Conservation (phyloP, 1,139 yeast species). For the Scheffersomyces quercinus region DNA sequence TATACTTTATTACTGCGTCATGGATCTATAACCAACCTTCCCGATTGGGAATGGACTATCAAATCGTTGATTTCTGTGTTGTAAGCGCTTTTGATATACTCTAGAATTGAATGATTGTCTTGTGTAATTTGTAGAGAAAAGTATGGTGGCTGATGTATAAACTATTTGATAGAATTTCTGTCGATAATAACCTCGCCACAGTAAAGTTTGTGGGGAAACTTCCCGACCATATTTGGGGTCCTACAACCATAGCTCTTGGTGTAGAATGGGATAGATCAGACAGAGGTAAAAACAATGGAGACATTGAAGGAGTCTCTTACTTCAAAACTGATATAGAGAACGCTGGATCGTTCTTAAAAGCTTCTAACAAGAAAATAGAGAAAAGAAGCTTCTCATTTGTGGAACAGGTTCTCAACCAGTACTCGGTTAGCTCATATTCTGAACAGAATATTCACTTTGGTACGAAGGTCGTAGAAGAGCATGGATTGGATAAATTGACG, state of each 20-base stretch:
- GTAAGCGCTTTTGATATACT: too few relatives aligned
- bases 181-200: conserved; percentile 50
- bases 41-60: too few relatives aligned
- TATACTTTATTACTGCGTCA: too few relatives aligned
- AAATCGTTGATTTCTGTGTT: too few relatives aligned
- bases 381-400: conserved; percentile 33
- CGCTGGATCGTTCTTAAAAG: conserved; percentile 71
- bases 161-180: conserved; percentile 3
- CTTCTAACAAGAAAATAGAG: conserved; percentile 28
- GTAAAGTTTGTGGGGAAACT: conserved; percentile 61
- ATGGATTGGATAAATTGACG: conserved; percentile 63
- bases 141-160: too few relatives aligned
- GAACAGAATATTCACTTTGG: conserved; percentile 44
- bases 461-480: conserved; percentile 55
- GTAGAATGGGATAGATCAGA: conserved; percentile 80
- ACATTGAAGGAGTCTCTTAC: conserved; percentile 59
- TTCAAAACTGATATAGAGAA: conserved; percentile 40
- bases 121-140: too few relatives aligned
- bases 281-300: conserved; percentile 82
- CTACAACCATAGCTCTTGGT: conserved; percentile 54
- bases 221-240: conserved; percentile 57
- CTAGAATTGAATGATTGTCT: too few relatives aligned
- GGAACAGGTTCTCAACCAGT: conserved; percentile 51
- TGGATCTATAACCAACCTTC: too few relatives aligned
- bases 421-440: conserved; percentile 31